These are phyloP conservation scores for Musa schizocarpa DNA, from an alignment of 176 grass and related monocot species.

Conservation along the genomic window DNA sequence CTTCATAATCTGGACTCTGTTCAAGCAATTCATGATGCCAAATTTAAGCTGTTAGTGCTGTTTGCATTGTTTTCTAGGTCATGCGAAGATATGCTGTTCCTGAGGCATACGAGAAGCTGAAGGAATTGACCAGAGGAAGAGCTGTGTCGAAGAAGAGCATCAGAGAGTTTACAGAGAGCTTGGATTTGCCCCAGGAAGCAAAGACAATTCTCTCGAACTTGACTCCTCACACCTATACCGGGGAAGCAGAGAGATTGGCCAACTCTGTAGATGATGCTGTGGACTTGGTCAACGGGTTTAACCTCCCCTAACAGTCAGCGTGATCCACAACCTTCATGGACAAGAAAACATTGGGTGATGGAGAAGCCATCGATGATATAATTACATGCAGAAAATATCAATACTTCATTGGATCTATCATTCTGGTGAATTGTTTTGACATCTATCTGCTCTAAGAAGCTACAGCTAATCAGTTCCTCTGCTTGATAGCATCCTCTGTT, in stretches of 20 bases:
- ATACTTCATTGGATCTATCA: too few species aligned
- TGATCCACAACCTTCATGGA: background rate
- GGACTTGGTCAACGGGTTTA: constrained; percentile 47
- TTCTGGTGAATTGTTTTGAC: too few species aligned
- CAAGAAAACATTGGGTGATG: background rate
- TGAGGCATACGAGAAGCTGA: constrained; percentile 86
- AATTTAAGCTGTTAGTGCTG: background rate
- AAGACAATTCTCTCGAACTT: constrained; percentile 44
- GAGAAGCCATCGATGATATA: too few species aligned
- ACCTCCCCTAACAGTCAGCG: constrained; percentile 15
- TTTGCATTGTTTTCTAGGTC: constrained; percentile 33
- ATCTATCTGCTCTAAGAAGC: too few species aligned
- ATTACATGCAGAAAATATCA: too few species aligned
- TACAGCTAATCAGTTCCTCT: too few species aligned
- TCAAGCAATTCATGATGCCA: background rate
- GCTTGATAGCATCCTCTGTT: too few species aligned
- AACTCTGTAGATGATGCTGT: constrained; percentile 42
- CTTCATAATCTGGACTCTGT: background rate
- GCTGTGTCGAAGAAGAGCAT: constrained; percentile 73
- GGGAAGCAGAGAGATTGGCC: constrained; percentile 64
- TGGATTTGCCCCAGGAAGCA: constrained; percentile 51
- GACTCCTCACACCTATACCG: constrained; percentile 69
- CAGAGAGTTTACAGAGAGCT: constrained; percentile 51
- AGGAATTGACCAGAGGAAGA: constrained; percentile 79
- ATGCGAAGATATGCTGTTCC: constrained; percentile 87